Percentiles rank a stretch among this genome's conserved stretches.
phyloP scores from a whole-genome alignment of 2,329 filamentous ascomycete genomes.

The Penicillium olsonii region DNA sequence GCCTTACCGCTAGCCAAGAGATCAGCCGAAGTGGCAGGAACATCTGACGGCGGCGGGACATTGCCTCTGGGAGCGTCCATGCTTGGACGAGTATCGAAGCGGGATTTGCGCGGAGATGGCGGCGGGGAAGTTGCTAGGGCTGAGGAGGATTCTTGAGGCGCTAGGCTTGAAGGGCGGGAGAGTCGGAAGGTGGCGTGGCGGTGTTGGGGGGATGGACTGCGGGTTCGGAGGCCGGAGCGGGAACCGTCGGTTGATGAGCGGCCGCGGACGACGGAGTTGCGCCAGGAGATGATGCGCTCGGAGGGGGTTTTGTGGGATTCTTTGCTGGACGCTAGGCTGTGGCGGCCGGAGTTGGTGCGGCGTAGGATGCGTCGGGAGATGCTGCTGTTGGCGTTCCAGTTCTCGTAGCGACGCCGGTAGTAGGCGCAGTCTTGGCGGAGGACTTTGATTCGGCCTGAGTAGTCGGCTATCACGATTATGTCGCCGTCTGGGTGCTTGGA shows the following conservation, averaged over 20 bases:
- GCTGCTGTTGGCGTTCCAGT: constrained; percentile 74
- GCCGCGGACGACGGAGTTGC: constrained; percentile 65
- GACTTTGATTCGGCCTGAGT: constrained; percentile 85
- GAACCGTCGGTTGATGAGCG: constrained; percentile 50
- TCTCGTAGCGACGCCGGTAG: constrained; percentile 72
- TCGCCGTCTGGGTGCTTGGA: constrained; percentile 77
- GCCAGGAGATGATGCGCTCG: constrained; percentile 87
- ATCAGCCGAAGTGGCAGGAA: constrained; percentile 23
- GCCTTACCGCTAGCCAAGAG: constrained; percentile 23
- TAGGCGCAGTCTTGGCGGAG: constrained; percentile 94
- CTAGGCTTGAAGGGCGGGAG: constrained; percentile 25
- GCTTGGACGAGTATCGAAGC: constrained; percentile 24
- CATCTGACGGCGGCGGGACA: neutral
- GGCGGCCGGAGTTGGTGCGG: constrained; percentile 58
- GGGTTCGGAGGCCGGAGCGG: constrained; percentile 33
- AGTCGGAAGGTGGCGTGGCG: constrained; percentile 15
- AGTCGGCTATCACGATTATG: constrained; percentile 90
- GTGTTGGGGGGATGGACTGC: constrained; percentile 54
- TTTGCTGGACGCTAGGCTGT: constrained; percentile 49
- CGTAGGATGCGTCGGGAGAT: constrained; percentile 68
- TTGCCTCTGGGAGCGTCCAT: constrained; percentile 10
- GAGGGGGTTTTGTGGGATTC: constrained; percentile 54
- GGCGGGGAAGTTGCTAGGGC: constrained; percentile 30
- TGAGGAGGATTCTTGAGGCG: constrained; percentile 30
- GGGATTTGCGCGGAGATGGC: constrained; percentile 25